These are phyloP conservation scores for Penicillium subrubescens DNA, from an alignment of 495 filamentous ascomycete genomes.

Conservation along the genomic window DNA sequence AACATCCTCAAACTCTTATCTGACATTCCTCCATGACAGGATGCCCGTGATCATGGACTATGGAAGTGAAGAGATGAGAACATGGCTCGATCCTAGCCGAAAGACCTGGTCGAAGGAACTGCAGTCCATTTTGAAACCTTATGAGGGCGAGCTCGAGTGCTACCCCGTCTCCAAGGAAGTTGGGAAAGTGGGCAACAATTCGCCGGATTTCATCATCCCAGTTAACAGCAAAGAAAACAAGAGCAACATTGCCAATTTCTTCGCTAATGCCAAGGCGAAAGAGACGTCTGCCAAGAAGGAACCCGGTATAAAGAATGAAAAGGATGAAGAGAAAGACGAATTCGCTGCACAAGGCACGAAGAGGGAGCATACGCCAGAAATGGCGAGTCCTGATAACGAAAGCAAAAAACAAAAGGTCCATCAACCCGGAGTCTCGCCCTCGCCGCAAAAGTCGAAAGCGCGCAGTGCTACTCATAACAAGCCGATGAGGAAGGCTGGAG, in stretches of 20 bases:
- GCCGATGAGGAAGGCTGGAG: conserved; percentile 47
- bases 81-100: conserved; percentile 77
- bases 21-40: conserved; percentile 85
- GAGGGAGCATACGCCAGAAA: conserved; percentile 51
- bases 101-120: conserved; percentile 76
- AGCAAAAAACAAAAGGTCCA: conserved; percentile 35
- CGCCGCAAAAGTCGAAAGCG: conserved; percentile 35
- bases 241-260: conserved; percentile 91
- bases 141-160: conserved; percentile 74
- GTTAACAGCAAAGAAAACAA: conserved; percentile 84
- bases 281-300: conserved; percentile 24
- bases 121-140: conserved; percentile 75
- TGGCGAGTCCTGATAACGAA: conserved; percentile 19
- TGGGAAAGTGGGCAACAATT: conserved; percentile 94
- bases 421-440: conserved; percentile 9
- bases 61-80: conserved; percentile 66
- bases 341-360: conserved; percentile 55
- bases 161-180: conserved; percentile 89
- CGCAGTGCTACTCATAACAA: conserved; percentile 47
- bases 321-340: conserved; percentile 49
- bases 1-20: conserved; percentile 74
- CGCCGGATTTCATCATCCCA: conserved; percentile 77
- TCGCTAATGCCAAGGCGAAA: conserved; percentile 57
- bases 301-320: conserved; percentile 20
- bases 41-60: conserved; percentile 94